Conservation (phyloP, 2,329 filamentous ascomycete genomes). For the Neocucurbitaria cava region DNA sequence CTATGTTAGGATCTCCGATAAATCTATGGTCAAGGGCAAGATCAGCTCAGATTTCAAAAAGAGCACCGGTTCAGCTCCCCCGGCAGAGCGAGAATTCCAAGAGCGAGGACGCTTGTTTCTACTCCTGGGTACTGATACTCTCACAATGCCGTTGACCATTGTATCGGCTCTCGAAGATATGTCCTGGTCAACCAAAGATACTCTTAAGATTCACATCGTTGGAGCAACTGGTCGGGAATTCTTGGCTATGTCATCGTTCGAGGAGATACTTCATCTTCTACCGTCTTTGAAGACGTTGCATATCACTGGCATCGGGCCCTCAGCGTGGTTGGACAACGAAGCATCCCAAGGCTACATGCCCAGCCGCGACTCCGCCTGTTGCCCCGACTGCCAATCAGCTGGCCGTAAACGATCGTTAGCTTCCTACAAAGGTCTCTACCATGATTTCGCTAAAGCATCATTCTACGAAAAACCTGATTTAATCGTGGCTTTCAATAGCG, state of each 20-base stretch:
- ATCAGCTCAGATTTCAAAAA: conserved; percentile 20
- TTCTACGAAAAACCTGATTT: conserved; percentile 21
- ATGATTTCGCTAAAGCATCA: conserved; percentile 16
- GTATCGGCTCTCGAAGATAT: conserved; percentile 24
- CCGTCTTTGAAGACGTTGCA: conserved; percentile 13
- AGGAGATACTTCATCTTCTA: conserved; percentile 24
- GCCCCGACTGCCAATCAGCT: conserved; percentile 14
- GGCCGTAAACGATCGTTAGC: conserved; percentile 14
- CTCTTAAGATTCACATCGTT: conserved; percentile 19
- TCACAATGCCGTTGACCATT: conserved; percentile 29
- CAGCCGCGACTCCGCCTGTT: conserved; percentile 15
- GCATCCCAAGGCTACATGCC: conserved; percentile 8
- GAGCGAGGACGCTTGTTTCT: conserved; percentile 25
- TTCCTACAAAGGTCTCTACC: conserved; percentile 21
- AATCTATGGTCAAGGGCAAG: conserved; percentile 14
- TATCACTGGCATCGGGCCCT: conserved; percentile 20
- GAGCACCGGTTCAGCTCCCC: neutral
- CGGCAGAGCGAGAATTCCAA: conserved; percentile 13
- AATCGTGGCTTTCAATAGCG: conserved; percentile 26
- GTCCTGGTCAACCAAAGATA: neutral
- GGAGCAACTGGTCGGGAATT: conserved; percentile 26
- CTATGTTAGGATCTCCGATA: conserved; percentile 25
- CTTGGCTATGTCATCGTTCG: conserved; percentile 19
- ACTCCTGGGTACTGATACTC: conserved; percentile 20
- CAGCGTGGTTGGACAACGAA: conserved; percentile 1